phyloP scores from a whole-genome alignment of 106 monocot species.

The Dendrobium chrysotoxum region DNA sequence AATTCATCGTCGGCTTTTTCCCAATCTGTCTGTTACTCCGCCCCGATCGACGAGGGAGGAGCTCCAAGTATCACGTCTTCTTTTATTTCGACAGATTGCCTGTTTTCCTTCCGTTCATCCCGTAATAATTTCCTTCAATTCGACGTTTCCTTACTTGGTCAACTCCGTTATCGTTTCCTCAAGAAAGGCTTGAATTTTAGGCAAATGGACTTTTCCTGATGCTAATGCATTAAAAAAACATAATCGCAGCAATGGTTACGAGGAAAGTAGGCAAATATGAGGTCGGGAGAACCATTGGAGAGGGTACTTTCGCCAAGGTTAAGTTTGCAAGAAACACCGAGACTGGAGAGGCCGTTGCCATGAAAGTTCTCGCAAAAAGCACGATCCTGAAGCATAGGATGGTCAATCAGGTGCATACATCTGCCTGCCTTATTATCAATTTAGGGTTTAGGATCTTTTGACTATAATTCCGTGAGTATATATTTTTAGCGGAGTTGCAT shows the following conservation, averaged over 20 bases:
- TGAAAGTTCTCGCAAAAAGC: conserved; percentile 66
- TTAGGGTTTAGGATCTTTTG: not conserved
- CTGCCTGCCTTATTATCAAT: not conserved
- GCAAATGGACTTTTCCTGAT: not conserved
- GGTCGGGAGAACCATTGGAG: conserved; percentile 81
- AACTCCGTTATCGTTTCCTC: not conserved
- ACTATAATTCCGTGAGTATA: no score
- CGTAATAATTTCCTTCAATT: not conserved
- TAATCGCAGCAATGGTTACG: conserved; percentile 16
- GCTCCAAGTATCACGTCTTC: no score
- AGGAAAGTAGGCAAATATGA: conserved; percentile 85
- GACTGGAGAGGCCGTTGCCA: conserved; percentile 58
- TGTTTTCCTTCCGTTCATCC: no score
- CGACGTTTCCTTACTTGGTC: not conserved
- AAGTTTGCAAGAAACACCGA: conserved; percentile 76
- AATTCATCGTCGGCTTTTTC: no score
- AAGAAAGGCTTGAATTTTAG: not conserved
- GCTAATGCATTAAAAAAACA: not conserved
- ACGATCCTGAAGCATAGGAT: conserved; percentile 77
- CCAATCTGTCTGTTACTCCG: no score
- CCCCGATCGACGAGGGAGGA: no score
- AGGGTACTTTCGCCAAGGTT: conserved; percentile 93
- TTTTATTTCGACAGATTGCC: no score
- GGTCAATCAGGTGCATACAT: conserved; percentile 57
- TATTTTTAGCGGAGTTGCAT: no score